Conservation (phyloP, 2,329 filamentous ascomycete species). For the Xylaria sp. region DNA sequence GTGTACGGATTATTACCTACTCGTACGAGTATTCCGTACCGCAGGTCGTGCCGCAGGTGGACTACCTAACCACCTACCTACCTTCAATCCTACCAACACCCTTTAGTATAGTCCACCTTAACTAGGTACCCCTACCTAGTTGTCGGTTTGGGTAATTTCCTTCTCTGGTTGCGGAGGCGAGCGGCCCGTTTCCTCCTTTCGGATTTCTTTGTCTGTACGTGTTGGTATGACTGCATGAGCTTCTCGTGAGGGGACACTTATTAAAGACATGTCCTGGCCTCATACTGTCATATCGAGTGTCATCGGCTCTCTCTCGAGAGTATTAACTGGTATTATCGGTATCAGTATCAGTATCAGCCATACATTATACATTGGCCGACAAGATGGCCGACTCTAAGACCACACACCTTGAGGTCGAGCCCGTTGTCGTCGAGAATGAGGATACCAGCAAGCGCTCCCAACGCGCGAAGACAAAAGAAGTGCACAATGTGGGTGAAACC, state of each 20-base stretch:
- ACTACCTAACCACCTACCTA: neutral
- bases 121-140: neutral
- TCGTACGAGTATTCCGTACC: too few species aligned
- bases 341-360: neutral
- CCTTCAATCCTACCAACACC: neutral
- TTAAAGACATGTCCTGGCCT: constrained; percentile 10
- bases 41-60: neutral
- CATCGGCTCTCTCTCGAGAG: neutral
- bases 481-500: constrained; percentile 35
- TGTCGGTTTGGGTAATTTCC: constrained; percentile 5
- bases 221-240: constrained; percentile 11
- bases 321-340: neutral
- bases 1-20: neutral
- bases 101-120: neutral
- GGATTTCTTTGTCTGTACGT: neutral
- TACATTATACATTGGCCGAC: neutral
- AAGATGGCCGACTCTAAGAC: constrained; percentile 9
- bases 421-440: constrained; percentile 24
- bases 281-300: neutral
- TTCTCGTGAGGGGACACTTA: constrained; percentile 6
- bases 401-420: constrained; percentile 16
- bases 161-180: constrained; percentile 12
- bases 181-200: constrained; percentile 18
- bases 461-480: constrained; percentile 37
- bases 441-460: constrained; percentile 29